These are phyloP conservation scores for Penicillium sp. DNA, from an alignment of 2,329 filamentous ascomycete genomes.

Conservation along the genomic window DNA sequence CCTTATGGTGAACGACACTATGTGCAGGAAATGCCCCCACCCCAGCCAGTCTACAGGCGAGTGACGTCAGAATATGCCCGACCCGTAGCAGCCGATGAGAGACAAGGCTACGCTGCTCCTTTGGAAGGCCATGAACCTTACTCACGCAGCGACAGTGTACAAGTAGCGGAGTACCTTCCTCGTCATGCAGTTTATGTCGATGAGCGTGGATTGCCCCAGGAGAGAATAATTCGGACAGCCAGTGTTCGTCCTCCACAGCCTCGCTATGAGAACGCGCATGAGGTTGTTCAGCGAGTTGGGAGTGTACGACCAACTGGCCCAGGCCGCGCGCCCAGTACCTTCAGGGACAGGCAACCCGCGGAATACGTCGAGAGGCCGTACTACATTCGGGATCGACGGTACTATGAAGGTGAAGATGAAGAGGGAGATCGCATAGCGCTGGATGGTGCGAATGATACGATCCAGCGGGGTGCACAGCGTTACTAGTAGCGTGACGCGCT, in stretches of 20 bases:
- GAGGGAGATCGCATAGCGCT: slow-evolving; percentile 33
- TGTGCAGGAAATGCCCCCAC: slow-evolving; percentile 46
- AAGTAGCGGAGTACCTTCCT: slow-evolving; percentile 42
- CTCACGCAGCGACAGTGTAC: slow-evolving; percentile 41
- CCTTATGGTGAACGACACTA: slow-evolving; percentile 42
- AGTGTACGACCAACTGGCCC: slow-evolving; percentile 43
- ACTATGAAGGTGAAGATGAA: slow-evolving; percentile 37
- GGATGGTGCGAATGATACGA: slow-evolving; percentile 30
- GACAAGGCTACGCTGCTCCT: slow-evolving; percentile 33
- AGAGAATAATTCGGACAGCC: slow-evolving; percentile 55
- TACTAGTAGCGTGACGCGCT: slow-evolving; percentile 20
- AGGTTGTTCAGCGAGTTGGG: slow-evolving; percentile 41
- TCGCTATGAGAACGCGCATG: slow-evolving; percentile 45
- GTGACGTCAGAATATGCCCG: slow-evolving; percentile 37
- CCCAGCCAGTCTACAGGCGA: slow-evolving; percentile 41
- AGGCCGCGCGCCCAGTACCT: slow-evolving; percentile 43
- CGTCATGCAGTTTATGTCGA: slow-evolving; percentile 53
- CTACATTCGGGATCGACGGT: slow-evolving; percentile 41
- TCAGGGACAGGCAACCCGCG: slow-evolving; percentile 42
- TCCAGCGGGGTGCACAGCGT: slow-evolving; percentile 34
- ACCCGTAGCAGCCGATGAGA: slow-evolving; percentile 27
- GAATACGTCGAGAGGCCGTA: slow-evolving; percentile 50
- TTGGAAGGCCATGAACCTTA: slow-evolving; percentile 36
- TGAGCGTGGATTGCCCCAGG: slow-evolving; percentile 61
- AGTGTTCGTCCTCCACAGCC: slow-evolving; percentile 57